Evolutionary conservation across 768 basidiomycete genomes (phyloP).

Genomic region (Galerina sulciceps): DNA sequence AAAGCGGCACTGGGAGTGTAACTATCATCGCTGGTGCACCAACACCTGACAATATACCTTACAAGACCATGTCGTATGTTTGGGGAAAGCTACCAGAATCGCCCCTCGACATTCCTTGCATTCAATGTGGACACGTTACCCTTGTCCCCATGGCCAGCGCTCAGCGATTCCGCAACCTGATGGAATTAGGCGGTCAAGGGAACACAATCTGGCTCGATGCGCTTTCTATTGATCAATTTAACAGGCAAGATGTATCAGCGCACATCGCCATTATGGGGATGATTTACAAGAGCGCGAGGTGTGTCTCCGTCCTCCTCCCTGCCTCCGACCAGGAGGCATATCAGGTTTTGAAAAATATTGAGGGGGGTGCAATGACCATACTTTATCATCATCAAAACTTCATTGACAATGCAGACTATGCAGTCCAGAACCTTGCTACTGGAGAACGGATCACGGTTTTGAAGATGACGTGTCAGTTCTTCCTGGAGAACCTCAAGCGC

Average conservation of each 20-base stretch:
- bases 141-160: slow-evolving; percentile 3
- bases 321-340: slow-evolving; percentile 4
- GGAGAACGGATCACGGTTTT: neutral
- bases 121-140: neutral
- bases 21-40: slow-evolving; percentile 2
- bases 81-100: neutral
- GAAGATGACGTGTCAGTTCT: neutral
- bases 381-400: neutral
- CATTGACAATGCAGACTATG: neutral
- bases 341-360: slow-evolving; percentile 1
- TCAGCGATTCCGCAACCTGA: slow-evolving; percentile 5
- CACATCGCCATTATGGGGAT: slow-evolving; percentile 4
- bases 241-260: neutral
- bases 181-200: neutral
- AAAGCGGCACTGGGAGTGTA: neutral
- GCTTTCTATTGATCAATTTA: slow-evolving; percentile 5
- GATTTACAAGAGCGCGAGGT: slow-evolving; percentile 9
- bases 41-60: neutral
- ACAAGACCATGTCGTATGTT: slow-evolving; percentile 13
- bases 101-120: neutral
- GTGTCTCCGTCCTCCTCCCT: slow-evolving; percentile 10
- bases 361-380: neutral
- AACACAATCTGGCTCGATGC: slow-evolving; percentile 12
- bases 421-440: neutral
- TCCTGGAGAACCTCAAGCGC: neutral